Evolutionary conservation across 208 protist species (phyloP).

Genomic region (Acanthamoeba triangularis): DNA sequence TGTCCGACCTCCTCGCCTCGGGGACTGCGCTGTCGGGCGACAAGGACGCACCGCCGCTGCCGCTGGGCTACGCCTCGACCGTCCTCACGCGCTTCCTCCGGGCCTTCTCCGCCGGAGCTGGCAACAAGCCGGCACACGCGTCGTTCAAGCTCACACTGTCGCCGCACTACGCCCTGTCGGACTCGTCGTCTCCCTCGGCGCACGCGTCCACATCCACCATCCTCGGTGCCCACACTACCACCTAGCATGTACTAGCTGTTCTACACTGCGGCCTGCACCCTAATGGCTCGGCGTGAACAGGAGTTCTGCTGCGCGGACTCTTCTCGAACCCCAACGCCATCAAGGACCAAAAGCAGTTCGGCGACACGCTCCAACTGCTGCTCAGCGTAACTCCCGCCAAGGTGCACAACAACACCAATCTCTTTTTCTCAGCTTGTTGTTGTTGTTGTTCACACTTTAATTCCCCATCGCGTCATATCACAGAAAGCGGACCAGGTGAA

Average conservation of each 20-base stretch:
- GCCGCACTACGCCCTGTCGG: not conserved
- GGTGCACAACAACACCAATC: not conserved
- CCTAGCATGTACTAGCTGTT: too few relatives aligned
- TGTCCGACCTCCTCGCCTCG: not conserved
- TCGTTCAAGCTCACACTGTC: not conserved
- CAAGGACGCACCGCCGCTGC: not conserved
- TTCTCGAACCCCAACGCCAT: conserved; percentile 20
- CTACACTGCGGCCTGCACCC: too few relatives aligned
- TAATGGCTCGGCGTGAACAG: not conserved
- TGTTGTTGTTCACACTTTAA: not conserved
- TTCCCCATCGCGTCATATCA: not conserved
- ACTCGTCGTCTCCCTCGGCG: not conserved
- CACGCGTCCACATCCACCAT: not conserved
- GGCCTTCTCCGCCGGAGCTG: conserved; percentile 4
- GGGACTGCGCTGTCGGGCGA: not conserved
- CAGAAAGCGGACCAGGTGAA: conserved; percentile 18
- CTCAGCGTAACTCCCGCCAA: not conserved
- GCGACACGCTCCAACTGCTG: not conserved
- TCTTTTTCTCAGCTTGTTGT: not conserved
- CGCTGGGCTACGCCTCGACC: not conserved
- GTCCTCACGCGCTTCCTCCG: conserved; percentile 31
- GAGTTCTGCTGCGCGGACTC: conserved; percentile 15
- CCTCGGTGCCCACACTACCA: too few relatives aligned
- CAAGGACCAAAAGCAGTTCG: conserved; percentile 12
- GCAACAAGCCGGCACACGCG: not conserved